A percentile compares a stretch with the other conserved stretches of the same genome.
phyloP scores from a whole-genome alignment of 139 green algal species.

The Asterochloris sp. region DNA sequence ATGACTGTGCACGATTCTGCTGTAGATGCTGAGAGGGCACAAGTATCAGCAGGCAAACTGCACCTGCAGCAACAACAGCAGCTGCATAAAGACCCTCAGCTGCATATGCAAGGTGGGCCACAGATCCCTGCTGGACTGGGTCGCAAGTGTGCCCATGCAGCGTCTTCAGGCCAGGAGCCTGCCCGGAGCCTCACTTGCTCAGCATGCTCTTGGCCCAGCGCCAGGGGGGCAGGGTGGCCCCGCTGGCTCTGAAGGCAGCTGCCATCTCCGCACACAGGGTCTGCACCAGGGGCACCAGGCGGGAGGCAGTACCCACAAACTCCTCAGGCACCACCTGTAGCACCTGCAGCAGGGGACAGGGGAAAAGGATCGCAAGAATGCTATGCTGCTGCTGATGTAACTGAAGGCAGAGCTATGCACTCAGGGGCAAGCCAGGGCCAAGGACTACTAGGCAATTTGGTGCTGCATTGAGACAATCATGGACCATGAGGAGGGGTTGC shows the following conservation, averaged over 20 bases:
- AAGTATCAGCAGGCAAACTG: too few species aligned
- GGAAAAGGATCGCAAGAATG: not conserved
- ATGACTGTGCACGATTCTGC: too few species aligned
- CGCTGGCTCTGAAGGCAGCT: conserved; percentile 31
- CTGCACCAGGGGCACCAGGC: conserved; percentile 40
- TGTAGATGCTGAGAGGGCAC: too few species aligned
- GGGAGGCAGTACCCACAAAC: conserved; percentile 42
- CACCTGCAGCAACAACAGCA: not conserved
- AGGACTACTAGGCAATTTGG: too few species aligned
- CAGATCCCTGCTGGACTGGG: not conserved
- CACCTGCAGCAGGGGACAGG: too few species aligned
- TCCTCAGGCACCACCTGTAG: not conserved
- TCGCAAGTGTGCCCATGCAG: not conserved
- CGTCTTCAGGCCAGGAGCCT: conserved; percentile 4
- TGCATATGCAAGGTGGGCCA: not conserved
- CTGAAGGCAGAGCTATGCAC: too few species aligned
- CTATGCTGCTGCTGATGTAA: too few species aligned
- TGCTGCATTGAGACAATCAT: too few species aligned
- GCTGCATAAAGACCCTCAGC: not conserved
- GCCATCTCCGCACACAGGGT: conserved; percentile 55
- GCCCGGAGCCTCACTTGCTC: conserved; percentile 54
- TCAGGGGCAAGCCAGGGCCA: too few species aligned
- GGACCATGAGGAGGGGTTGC: too few species aligned
- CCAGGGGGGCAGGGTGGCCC: conserved; percentile 49
- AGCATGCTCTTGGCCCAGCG: conserved; percentile 44